A percentile compares a stretch with the other conserved stretches of the same genome.
These are phyloP conservation scores for Cladorrhinum sp. DNA, from an alignment of 2,329 filamentous ascomycete genomes.

Conservation along the genomic window DNA sequence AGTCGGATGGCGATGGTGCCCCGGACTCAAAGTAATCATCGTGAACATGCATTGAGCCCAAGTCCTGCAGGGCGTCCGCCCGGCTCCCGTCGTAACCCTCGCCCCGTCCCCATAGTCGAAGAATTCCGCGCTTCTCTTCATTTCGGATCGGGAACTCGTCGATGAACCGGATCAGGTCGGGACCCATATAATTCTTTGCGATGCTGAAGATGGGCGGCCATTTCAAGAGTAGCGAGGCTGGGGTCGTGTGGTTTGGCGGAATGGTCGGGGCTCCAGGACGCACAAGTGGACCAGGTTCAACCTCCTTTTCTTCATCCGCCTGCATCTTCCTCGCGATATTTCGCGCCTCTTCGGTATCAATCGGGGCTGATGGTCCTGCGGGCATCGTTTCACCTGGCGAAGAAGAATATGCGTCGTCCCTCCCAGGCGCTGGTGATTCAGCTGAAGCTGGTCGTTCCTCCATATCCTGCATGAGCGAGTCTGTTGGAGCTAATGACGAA, in stretches of 20 bases:
- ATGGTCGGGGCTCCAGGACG: slow-evolving; percentile 65
- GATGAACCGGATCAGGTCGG: slow-evolving; percentile 52
- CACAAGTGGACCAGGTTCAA: slow-evolving; percentile 50
- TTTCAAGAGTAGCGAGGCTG: slow-evolving; percentile 76
- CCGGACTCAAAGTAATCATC: slow-evolving; percentile 49
- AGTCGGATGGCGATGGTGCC: slow-evolving; percentile 51
- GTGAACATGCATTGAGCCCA: slow-evolving; percentile 33
- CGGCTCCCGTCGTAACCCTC: slow-evolving; percentile 65
- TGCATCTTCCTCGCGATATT: slow-evolving; percentile 33
- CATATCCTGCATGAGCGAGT: slow-evolving; percentile 27
- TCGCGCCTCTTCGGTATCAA: slow-evolving; percentile 29
- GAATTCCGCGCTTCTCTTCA: slow-evolving; percentile 69
- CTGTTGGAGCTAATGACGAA: slow-evolving; percentile 28
- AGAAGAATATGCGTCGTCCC: slow-evolving; percentile 25
- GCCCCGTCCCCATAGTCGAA: slow-evolving; percentile 75
- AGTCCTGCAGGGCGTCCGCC: slow-evolving; percentile 33
- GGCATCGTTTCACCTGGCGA: slow-evolving; percentile 32
- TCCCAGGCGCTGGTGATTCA: slow-evolving; percentile 16
- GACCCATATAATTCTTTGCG: slow-evolving; percentile 50
- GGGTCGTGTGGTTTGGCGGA: slow-evolving; percentile 82
- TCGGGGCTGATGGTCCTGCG: slow-evolving; percentile 20
- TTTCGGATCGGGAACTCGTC: slow-evolving; percentile 73
- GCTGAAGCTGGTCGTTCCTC: slow-evolving; percentile 23
- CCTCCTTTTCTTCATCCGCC: slow-evolving; percentile 49
- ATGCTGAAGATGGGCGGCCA: slow-evolving; percentile 68